phyloP scores from a whole-genome alignment of 2,329 filamentous ascomycete genomes.

The Pyricularia sp. region DNA sequence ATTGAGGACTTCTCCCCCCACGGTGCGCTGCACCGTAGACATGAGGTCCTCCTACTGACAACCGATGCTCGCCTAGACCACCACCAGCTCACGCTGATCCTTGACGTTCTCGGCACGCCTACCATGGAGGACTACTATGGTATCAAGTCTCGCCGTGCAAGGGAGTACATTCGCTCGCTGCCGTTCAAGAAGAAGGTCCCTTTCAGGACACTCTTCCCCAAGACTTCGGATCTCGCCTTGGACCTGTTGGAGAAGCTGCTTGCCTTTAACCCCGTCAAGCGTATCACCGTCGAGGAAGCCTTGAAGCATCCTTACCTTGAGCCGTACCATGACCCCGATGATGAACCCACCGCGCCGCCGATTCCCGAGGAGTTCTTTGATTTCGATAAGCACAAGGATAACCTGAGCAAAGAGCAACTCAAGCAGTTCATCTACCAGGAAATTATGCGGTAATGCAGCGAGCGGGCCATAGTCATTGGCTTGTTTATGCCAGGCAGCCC shows the following conservation, averaged over 20 bases:
- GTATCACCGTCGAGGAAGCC: slow-evolving; percentile 95
- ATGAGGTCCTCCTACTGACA: slow-evolving; percentile 7
- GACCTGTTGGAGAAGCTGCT: slow-evolving; percentile 92
- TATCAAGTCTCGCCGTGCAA: slow-evolving; percentile 94
- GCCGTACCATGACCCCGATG: slow-evolving; percentile 97
- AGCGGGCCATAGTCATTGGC: not conserved
- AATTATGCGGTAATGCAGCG: slow-evolving; percentile 60
- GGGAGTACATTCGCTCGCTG: slow-evolving; percentile 95
- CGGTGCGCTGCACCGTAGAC: not conserved
- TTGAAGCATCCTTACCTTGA: slow-evolving; percentile 97
- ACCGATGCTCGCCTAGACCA: slow-evolving; percentile 53
- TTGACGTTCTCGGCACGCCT: slow-evolving; percentile 93
- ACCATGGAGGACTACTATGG: slow-evolving; percentile 99
- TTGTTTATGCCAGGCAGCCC: not conserved
- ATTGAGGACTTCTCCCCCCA: not conserved
- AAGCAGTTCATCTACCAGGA: slow-evolving; percentile 97
- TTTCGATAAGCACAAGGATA: slow-evolving; percentile 99
- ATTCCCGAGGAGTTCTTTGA: slow-evolving; percentile 99
- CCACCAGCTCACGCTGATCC: slow-evolving; percentile 92
- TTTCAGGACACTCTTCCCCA: slow-evolving; percentile 93
- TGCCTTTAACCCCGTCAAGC: slow-evolving; percentile 97
- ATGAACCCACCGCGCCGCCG: slow-evolving; percentile 91
- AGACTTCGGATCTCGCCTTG: slow-evolving; percentile 94
- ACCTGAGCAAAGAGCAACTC: slow-evolving; percentile 93
- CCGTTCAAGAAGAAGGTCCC: slow-evolving; percentile 99